Percentiles rank a stretch among this genome's conserved stretches.
Conservation (phyloP, 1,139 yeast genomes). For the Scheffersomyces segobiensis region DNA sequence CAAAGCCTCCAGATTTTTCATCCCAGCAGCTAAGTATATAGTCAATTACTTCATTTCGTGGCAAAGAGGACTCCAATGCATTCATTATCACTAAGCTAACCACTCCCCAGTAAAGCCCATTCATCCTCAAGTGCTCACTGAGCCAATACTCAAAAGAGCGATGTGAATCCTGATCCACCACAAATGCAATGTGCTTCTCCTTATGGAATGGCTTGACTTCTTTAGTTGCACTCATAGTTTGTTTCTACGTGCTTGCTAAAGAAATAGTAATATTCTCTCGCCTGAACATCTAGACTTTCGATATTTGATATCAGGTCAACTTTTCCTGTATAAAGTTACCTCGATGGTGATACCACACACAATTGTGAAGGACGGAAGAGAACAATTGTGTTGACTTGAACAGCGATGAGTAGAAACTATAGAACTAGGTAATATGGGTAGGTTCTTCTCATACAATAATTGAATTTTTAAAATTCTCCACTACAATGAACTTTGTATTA, state of each 20-base stretch:
- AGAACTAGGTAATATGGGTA: background rate
- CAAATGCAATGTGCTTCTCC: constrained; percentile 37
- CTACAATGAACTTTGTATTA: background rate
- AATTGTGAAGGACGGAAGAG: too few relatives aligned
- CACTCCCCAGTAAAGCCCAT: constrained; percentile 95
- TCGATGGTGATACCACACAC: too few relatives aligned
- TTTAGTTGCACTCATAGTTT: background rate
- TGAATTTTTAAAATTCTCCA: too few relatives aligned
- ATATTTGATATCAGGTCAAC: background rate
- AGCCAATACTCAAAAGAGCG: constrained; percentile 76
- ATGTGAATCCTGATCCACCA: constrained; percentile 39
- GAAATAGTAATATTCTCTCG: background rate
- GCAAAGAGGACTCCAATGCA: constrained; percentile 53
- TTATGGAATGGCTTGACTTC: constrained; percentile 9
- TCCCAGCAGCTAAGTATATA: constrained; percentile 75
- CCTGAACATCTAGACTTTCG: background rate
- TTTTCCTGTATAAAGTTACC: background rate
- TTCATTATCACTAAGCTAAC: constrained; percentile 69
- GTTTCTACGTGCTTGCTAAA: background rate
- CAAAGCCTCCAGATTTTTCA: constrained; percentile 72
- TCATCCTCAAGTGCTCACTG: constrained; percentile 84
- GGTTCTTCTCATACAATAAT: background rate
- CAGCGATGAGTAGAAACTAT: too few relatives aligned
- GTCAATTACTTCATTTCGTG: constrained; percentile 57
- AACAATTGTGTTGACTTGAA: too few relatives aligned